A percentile compares a stretch with the other conserved stretches of the same genome.
Evolutionary conservation across 306 rosid genomes (phyloP).

Genomic region (Fagus sylvatica): DNA sequence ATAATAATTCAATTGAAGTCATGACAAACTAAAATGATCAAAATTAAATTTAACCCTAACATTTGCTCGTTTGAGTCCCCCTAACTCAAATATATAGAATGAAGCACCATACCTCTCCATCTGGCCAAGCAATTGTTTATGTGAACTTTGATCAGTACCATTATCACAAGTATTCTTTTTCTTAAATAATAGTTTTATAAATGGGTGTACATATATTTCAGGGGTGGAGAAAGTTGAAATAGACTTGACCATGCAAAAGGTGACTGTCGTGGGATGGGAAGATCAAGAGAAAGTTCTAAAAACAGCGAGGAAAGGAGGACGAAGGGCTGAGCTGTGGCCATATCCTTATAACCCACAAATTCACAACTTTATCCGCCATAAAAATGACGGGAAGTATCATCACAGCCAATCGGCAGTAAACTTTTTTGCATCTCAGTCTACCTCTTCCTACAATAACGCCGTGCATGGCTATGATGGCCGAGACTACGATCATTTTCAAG

Average conservation of each 20-base stretch:
- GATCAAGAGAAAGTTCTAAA: slow-evolving; percentile 55
- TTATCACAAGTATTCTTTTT: not conserved
- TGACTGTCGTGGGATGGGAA: slow-evolving; percentile 82
- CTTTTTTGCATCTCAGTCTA: slow-evolving; percentile 12
- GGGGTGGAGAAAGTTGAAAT: slow-evolving; percentile 67
- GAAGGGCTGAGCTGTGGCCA: slow-evolving; percentile 73
- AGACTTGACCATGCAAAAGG: slow-evolving; percentile 64
- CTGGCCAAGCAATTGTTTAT: no score
- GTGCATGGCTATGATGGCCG: slow-evolving; percentile 37
- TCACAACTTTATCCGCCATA: slow-evolving; percentile 32
- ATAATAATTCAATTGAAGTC: no score
- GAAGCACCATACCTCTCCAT: no score
- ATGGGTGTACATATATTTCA: slow-evolving; percentile 1
- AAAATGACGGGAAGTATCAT: not conserved
- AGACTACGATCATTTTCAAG: slow-evolving; percentile 41
- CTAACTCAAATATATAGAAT: no score
- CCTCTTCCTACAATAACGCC: slow-evolving; percentile 45
- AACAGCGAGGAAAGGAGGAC: slow-evolving; percentile 57
- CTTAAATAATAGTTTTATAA: not conserved
- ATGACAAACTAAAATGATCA: no score
- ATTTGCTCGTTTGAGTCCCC: no score
- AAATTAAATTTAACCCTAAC: no score
- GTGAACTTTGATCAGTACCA: no score
- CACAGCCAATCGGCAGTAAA: not conserved
- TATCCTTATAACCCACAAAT: slow-evolving; percentile 58